phyloP scores from a whole-genome alignment of 2,329 filamentous ascomycete genomes.

The Cladosporium cucumerinum region DNA sequence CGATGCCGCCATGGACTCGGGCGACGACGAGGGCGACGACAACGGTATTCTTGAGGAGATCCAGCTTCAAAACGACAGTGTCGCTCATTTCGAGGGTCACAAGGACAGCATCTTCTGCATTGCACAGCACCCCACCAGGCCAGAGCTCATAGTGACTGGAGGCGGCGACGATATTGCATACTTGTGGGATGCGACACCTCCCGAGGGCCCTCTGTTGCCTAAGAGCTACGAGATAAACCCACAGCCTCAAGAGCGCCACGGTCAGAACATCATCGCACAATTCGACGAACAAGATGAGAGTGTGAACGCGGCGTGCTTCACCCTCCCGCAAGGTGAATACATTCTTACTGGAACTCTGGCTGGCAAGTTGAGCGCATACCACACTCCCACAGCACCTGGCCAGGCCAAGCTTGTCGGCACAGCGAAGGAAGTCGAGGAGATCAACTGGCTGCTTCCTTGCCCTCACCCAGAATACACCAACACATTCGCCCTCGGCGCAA shows the following conservation, averaged over 20 bases:
- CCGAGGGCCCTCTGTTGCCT: slow-evolving; percentile 63
- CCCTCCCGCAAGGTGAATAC: slow-evolving; percentile 76
- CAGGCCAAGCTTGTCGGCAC: slow-evolving; percentile 64
- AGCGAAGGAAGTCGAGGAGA: slow-evolving; percentile 85
- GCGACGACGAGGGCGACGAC: slow-evolving; percentile 60
- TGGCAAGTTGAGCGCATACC: slow-evolving; percentile 66
- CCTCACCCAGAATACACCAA: slow-evolving; percentile 70
- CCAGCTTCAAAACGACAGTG: slow-evolving; percentile 82
- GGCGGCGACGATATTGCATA: slow-evolving; percentile 84
- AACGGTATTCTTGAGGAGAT: slow-evolving; percentile 66
- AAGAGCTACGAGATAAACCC: slow-evolving; percentile 69
- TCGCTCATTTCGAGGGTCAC: slow-evolving; percentile 87
- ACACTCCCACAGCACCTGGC: slow-evolving; percentile 26
- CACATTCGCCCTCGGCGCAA: slow-evolving; percentile 80
- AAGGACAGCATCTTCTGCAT: slow-evolving; percentile 93
- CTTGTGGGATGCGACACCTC: slow-evolving; percentile 72
- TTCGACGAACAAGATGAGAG: slow-evolving; percentile 91
- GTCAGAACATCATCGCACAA: slow-evolving; percentile 64
- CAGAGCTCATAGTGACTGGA: slow-evolving; percentile 79
- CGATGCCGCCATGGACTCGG: slow-evolving; percentile 75
- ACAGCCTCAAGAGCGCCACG: slow-evolving; percentile 53
- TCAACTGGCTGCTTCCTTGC: slow-evolving; percentile 83
- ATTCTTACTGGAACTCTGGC: slow-evolving; percentile 85
- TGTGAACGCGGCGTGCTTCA: slow-evolving; percentile 82
- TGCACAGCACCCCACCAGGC: slow-evolving; percentile 80